Conservation (phyloP, 257 asterid species). For the Penstemon newberryi region DNA sequence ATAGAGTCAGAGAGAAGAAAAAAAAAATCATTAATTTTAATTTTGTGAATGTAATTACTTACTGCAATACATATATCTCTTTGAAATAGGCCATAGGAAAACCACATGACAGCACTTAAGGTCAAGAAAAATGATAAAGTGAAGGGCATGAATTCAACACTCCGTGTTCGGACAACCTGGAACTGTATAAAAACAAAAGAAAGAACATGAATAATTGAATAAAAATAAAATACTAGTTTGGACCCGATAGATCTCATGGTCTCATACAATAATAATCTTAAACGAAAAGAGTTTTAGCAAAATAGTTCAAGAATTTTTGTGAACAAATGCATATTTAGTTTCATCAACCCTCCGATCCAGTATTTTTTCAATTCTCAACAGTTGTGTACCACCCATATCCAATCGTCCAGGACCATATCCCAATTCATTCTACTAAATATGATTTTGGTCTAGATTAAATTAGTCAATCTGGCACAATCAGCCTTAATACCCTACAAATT, state of each 20-base stretch:
- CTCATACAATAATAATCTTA: too few relatives aligned
- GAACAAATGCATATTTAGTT: too few relatives aligned
- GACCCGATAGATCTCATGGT: too few relatives aligned
- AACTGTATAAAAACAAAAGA: constrained; percentile 34
- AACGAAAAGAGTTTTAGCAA: neutral
- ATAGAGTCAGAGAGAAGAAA: too few relatives aligned
- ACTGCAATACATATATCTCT: constrained; percentile 56
- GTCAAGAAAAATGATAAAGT: constrained; percentile 73
- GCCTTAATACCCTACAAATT: too few relatives aligned
- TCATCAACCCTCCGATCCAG: too few relatives aligned
- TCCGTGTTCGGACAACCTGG: constrained; percentile 70
- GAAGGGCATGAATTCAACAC: constrained; percentile 89
- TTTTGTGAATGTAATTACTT: constrained; percentile 3
- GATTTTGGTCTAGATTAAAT: too few relatives aligned
- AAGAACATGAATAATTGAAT: neutral
- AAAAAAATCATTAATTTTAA: neutral
- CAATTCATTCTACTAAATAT: too few relatives aligned
- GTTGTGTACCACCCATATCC: too few relatives aligned
- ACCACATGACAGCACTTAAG: constrained; percentile 79
- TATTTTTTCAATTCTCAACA: too few relatives aligned
- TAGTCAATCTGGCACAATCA: too few relatives aligned
- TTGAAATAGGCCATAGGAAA: constrained; percentile 57
- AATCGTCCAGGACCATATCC: too few relatives aligned
- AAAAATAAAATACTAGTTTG: neutral
- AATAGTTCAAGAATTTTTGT: neutral